Evolutionary conservation across 2,329 filamentous ascomycete genomes (phyloP), one percentile per base, ranked within the genome.

Genomic region (Rhexocercosporidium sp.): DNA sequence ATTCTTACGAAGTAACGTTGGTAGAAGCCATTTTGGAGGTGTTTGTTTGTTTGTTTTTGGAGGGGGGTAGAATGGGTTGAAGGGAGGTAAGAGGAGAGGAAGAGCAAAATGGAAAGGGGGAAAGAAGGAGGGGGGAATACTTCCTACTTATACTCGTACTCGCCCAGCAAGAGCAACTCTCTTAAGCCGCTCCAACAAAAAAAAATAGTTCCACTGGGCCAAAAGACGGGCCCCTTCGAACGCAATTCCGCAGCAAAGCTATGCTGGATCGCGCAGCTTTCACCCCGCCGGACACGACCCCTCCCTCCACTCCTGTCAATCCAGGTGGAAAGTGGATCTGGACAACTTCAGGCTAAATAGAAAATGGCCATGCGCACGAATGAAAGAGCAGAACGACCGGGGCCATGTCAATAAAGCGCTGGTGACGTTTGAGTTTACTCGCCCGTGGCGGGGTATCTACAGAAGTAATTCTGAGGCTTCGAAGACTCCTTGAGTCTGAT

Each of bases 21-120:
- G 74, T 60, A 65, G 73, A 71, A 54, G 77, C 75, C 78, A 78
- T 79, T 64, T 54, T 70, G 64, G 62, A 56, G 44, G 27, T n/a
- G n/a, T n/a, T n/a, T n/a, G n/a, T n/a, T n/a, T n/a, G n/a, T n/a
- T 67, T n/a, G 31, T 12, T 66, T 53, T 31, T 34, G 41, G 60
- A 22, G 37, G 54, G 41, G 25, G 51, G 31, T 39, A n/a, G 7
- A 44, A 51, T 53, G n/a, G 5, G 34, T 11, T 60, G 2, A 14
- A 29, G 9, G 27, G 25, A 53, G 29, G 29, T 9, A 25, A 54
- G 29, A 49, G 25, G 41, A 46, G 25, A 3, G 6, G 27, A n/a
- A 41, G 54, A 6, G 11, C n/a, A 49, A 25, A 51, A 18, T 11
- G 39, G 57, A 37, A 29, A 22, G 20, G 46, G 22, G 34, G 59